These are phyloP conservation scores for Turnera subulata DNA, from an alignment of 345 rosid species.

Conservation along the genomic window DNA sequence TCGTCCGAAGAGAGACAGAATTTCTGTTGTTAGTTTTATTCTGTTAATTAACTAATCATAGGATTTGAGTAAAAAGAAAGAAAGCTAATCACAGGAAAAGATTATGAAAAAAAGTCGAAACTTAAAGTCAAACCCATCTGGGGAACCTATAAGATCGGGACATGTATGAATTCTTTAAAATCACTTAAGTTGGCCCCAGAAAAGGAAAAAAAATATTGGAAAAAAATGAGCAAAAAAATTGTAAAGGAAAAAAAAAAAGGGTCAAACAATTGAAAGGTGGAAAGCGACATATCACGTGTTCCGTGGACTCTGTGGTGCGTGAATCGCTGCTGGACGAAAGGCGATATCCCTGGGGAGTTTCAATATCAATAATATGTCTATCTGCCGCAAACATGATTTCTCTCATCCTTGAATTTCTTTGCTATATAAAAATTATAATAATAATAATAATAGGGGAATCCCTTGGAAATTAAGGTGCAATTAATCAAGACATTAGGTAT, in stretches of 20 bases:
- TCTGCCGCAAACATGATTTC: neutral
- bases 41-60: neutral
- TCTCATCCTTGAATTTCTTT: neutral
- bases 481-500: too few species aligned
- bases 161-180: neutral
- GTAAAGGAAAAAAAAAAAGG: too few species aligned
- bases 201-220: too few species aligned
- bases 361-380: too few species aligned
- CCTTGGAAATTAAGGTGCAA: too few species aligned
- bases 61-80: too few species aligned
- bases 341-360: neutral
- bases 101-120: conserved; percentile 8
- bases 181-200: neutral
- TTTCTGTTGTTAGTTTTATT: neutral
- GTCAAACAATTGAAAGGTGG: neutral
- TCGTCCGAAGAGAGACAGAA: neutral
- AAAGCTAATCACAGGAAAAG: too few species aligned
- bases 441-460: too few species aligned
- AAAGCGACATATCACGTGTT: conserved; percentile 6
- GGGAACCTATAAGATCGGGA: conserved; percentile 2
- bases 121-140: neutral
- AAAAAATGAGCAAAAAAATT: too few species aligned
- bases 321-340: conserved; percentile 11
- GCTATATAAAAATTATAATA: too few species aligned
- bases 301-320: neutral